Base-by-base conservation (phyloP, 192 early-diverging fungal genomes). In the Backusella psychrophila region DNA sequence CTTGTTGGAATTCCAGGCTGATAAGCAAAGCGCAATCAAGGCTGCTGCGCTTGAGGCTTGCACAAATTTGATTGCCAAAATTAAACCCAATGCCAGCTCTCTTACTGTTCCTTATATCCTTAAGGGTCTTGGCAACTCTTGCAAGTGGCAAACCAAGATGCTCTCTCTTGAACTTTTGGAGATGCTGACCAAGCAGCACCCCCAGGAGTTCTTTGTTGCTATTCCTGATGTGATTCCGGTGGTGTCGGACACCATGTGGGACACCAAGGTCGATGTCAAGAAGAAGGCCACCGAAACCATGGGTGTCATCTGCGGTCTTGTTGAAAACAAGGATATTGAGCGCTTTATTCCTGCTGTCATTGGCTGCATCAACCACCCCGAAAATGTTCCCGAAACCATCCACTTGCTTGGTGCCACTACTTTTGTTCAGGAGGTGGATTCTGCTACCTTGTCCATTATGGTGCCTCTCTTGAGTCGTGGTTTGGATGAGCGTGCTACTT, bases 291-390 rank as follows among this genome's bases (percentile, higher is more conserved):
- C 83, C 33, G 76, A 84, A 73, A 85, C 88, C 79, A 93, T 93
- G 89, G 87, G 82, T 17, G 86, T 89, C 77, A 87, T 92, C 77
- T 92, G 90, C 84, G 86, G 80, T 68, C 84, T 91, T 53, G 85
- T 94, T 71, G 90, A 89, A 77, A 95, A 95, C 90, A 89, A 89
- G 83, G 94, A 95, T 83, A 88, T 94, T 80, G 87, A 90, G 65
- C 87, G 87, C 49, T 93, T 93, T 89, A 85, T 93, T 80, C 91
- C 90, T 29, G 89, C 91, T 79, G 82, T 95, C 49, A 89, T 94
- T 78, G 77, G 80, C 49, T 93, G 89, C 74, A 93, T 94, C 82
- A 90, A 92, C 77, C 82, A 89, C 76, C 94, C 94, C 59, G 89
- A 94, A 78, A 89, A 93, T 78, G 94, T 94, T 42, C 89, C 91